Evolutionary conservation across 2,329 filamentous ascomycete species (phyloP).

Genomic region (Curvularia lunata): DNA sequence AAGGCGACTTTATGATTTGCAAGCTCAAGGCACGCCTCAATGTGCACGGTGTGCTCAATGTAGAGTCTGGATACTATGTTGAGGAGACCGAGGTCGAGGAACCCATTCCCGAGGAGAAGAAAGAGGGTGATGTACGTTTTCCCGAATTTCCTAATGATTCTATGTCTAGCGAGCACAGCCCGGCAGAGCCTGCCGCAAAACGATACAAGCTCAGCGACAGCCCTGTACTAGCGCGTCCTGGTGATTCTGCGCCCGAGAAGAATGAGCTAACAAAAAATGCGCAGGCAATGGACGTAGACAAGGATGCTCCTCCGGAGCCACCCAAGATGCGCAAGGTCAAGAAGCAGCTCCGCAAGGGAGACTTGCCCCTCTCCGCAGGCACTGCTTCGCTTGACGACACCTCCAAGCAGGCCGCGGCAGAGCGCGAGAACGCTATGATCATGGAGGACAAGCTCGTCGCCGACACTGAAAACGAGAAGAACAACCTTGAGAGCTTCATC

Average conservation of each 20-base stretch:
- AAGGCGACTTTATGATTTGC: slow-evolving; percentile 99
- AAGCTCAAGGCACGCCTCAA: slow-evolving; percentile 98
- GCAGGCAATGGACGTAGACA: slow-evolving; percentile 51
- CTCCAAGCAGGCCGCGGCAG: slow-evolving; percentile 70
- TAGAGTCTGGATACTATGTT: slow-evolving; percentile 96
- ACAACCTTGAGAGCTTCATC: slow-evolving; percentile 96
- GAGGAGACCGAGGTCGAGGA: slow-evolving; percentile 98
- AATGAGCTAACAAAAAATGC: slow-evolving; percentile 37
- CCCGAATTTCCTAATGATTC: slow-evolving; percentile 30
- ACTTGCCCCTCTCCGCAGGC: slow-evolving; percentile 83
- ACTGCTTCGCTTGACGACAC: slow-evolving; percentile 78
- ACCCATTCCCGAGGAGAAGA: slow-evolving; percentile 72
- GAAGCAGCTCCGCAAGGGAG: slow-evolving; percentile 98
- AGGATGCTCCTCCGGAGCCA: slow-evolving; percentile 54
- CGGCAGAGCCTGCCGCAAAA: slow-evolving; percentile 41
- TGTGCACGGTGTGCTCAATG: slow-evolving; percentile 92
- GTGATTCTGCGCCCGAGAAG: slow-evolving; percentile 29
- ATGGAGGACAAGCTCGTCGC: slow-evolving; percentile 98
- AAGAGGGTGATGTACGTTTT: slow-evolving; percentile 74
- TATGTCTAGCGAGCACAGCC: slow-evolving; percentile 29
- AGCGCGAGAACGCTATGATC: slow-evolving; percentile 89
- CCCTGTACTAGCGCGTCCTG: slow-evolving; percentile 36
- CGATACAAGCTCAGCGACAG: slow-evolving; percentile 36
- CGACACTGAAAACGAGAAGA: slow-evolving; percentile 99
- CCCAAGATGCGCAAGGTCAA: slow-evolving; percentile 94